These are phyloP conservation scores for Populus euphratica DNA, from an alignment of 345 rosid species.

Conservation along the genomic window DNA sequence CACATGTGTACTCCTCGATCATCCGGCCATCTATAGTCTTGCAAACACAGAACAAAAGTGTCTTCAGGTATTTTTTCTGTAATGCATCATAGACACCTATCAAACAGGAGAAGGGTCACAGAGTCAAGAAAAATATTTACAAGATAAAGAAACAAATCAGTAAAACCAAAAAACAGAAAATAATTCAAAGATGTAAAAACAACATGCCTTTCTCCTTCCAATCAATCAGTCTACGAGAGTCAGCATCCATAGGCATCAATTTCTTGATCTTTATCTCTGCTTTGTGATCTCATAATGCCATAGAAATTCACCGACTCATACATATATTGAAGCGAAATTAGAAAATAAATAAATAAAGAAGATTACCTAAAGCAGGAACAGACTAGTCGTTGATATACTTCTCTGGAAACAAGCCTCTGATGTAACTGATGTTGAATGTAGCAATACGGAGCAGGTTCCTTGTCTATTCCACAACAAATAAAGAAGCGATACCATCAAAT, in stretches of 20 bases:
- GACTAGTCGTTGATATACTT: conserved; percentile 91
- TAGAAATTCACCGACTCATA: neutral
- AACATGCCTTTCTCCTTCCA: conserved; percentile 96
- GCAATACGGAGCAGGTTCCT: conserved; percentile 93
- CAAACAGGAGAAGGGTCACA: neutral
- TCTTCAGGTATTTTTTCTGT: conserved; percentile 82
- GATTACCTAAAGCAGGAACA: conserved; percentile 87
- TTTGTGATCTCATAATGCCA: conserved; percentile 6
- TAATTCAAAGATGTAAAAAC: neutral
- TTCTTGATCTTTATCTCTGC: conserved; percentile 96
- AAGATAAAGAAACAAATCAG: conserved; percentile 1
- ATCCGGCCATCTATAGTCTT: conserved; percentile 71
- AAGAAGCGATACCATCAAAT: neutral
- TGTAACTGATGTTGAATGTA: conserved; percentile 91
- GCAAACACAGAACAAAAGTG: conserved; percentile 83
- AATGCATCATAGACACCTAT: conserved; percentile 91
- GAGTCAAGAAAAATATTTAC: neutral
- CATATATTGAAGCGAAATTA: neutral
- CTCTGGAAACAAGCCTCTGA: conserved; percentile 94
- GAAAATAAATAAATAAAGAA: neutral
- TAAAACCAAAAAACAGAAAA: neutral
- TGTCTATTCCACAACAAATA: conserved; percentile 39
- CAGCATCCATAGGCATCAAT: conserved; percentile 93
- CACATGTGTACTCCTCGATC: conserved; percentile 84
- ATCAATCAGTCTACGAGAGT: conserved; percentile 89